Evolutionary conservation across 352 stramenopile genomes (phyloP).

Genomic region (Phytophthora macrochlamydospora): DNA sequence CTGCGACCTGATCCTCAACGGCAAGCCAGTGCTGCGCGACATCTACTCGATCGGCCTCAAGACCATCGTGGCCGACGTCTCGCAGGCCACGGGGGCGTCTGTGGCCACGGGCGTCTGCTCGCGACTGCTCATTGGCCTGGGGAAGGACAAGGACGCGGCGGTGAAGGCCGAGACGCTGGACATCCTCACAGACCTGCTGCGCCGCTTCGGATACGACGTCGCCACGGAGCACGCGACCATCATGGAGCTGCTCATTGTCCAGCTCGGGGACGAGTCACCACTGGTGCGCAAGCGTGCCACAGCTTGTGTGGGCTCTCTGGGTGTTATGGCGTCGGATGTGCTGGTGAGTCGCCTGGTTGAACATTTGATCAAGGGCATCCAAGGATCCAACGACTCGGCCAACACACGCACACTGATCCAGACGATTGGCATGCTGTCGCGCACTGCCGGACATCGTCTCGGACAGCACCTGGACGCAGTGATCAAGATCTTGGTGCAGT

Average conservation of each 20-base stretch:
- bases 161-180: constrained; percentile 96
- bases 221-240: constrained; percentile 88
- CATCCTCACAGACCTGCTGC: constrained; percentile 96
- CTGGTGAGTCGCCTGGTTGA: constrained; percentile 94
- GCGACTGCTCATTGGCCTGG: constrained; percentile 67
- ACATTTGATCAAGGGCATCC: constrained; percentile 91
- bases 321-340: constrained; percentile 94
- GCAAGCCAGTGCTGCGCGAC: constrained; percentile 96
- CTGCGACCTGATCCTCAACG: constrained; percentile 95
- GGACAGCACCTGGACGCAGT: constrained; percentile 95
- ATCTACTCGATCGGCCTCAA: constrained; percentile 99
- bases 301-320: constrained; percentile 94
- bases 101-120: constrained; percentile 79
- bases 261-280: constrained; percentile 81
- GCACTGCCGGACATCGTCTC: constrained; percentile 95
- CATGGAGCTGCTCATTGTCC: constrained; percentile 87
- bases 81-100: constrained; percentile 86
- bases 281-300: constrained; percentile 97
- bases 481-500: constrained; percentile 96
- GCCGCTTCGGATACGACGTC: constrained; percentile 94
- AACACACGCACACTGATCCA: constrained; percentile 95
- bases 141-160: constrained; percentile 70
- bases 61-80: constrained; percentile 95
- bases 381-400: constrained; percentile 61
- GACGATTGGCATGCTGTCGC: constrained; percentile 97